Evolutionary conservation across 208 protist species (phyloP), one percentile per base, ranked within the genome.

Genomic region (Phytomonas francai): DNA sequence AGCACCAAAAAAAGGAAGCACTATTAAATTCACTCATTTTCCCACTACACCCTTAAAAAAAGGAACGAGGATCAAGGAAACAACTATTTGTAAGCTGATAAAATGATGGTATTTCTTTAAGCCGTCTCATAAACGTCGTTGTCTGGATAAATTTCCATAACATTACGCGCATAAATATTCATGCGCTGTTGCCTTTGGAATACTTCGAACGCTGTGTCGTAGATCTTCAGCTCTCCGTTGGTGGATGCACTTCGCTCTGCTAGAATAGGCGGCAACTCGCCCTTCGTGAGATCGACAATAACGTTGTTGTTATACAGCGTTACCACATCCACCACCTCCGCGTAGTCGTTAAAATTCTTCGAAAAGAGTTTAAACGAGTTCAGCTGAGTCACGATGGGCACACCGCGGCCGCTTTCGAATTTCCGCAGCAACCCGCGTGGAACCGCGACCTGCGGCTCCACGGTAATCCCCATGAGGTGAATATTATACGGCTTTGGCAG

Each of bases 291-390:
- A 56, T 95, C 73, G 2, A 89, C 87, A 71, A 85, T 86, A 3
- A 95, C 74, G 68, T 95, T 95, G 78, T 95, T 95, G 69, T 95
- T 92, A 80, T 86, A 89, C 59, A 95, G 72, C 14, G 76, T 88
- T 8, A 76, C 81, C n/a, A 70, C 58, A 45, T 95, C 90, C 25
- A 92, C 73, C 57, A 83, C 63, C 4, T 58, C 25, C 8, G 84
- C 71, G 74, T 95, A 95, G 12, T 75, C 60, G 3, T n/a, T 42
- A 61, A 95, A 95, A 68, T 86, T 87, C 63, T 95, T 77, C 3
- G 90, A 69, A 68, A 95, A 95, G n/a, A 89, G 74, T 42, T 84
- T 81, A 77, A 95, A 93, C n/a, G 90, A 95, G 16, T 83, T 76
- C 56, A 95, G 72, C 77, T 95, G 90, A 33, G 61, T 81, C 22